Conservation (phyloP, 106 monocot genomes). For the Xerophyta viscosa region DNA sequence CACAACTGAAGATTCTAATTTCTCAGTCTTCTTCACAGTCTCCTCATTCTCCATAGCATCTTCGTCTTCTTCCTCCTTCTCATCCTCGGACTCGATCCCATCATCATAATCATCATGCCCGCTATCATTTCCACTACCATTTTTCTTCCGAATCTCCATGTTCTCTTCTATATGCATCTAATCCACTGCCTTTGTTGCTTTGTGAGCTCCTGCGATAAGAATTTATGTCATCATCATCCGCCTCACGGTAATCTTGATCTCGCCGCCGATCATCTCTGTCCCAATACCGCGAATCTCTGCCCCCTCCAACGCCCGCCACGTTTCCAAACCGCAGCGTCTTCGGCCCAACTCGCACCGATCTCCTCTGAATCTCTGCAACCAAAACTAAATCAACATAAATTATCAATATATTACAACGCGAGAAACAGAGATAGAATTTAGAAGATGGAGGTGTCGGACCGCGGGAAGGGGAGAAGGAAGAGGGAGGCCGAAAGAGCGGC, state of each 20-base stretch:
- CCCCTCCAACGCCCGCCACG: constrained; percentile 16
- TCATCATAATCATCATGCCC: constrained; percentile 25
- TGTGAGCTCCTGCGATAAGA: constrained; percentile 5
- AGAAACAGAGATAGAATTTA: neutral
- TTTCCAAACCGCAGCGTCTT: constrained; percentile 45
- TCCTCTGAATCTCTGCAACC: neutral
- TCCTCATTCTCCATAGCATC: neutral
- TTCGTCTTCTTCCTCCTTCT: neutral
- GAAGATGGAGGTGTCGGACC: neutral
- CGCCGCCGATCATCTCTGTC: constrained; percentile 62
- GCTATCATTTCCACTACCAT: neutral
- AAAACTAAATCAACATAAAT: too few species aligned
- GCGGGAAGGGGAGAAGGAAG: neutral
- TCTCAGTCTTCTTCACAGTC: neutral
- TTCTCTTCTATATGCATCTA: constrained; percentile 34
- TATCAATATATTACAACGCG: too few species aligned
- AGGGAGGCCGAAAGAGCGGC: neutral
- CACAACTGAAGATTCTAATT: neutral
- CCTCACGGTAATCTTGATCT: constrained; percentile 37
- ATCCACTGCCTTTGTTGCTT: constrained; percentile 1
- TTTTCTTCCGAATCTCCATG: constrained; percentile 8
- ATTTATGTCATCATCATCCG: constrained; percentile 1
- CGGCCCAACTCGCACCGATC: constrained; percentile 7
- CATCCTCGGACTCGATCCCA: constrained; percentile 20
- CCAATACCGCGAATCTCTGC: constrained; percentile 58